These are phyloP conservation scores for Fusarium sp. DNA, from an alignment of 2,329 filamentous ascomycete genomes.

Conservation along the genomic window DNA sequence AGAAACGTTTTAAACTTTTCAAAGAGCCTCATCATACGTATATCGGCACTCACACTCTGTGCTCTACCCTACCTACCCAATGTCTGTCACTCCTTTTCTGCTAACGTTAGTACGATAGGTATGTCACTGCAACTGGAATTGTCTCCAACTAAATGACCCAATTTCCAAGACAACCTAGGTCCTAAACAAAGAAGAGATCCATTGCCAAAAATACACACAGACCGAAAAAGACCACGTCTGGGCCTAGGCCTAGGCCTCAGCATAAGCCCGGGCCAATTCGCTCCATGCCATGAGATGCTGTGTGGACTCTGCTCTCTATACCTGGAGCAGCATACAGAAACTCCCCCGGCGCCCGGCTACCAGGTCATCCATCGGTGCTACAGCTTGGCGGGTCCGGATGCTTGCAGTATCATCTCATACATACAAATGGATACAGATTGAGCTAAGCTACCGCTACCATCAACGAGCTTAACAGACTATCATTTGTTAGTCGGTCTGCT, in stretches of 20 bases:
- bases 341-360: not conserved
- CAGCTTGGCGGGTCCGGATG: not conserved
- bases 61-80: not conserved
- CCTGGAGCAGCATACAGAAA: not conserved
- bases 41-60: not conserved
- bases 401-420: not conserved
- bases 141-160: constrained; percentile 9
- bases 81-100: not conserved
- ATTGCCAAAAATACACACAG: constrained; percentile 38
- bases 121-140: not conserved
- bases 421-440: not conserved
- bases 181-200: not conserved
- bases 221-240: not conserved
- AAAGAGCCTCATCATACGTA: constrained; percentile 1
- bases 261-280: not conserved
- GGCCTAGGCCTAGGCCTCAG: not conserved
- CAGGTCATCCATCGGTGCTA: not conserved
- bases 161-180: constrained; percentile 13
- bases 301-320: not conserved
- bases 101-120: not conserved
- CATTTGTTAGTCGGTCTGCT: not conserved
- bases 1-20: not conserved
- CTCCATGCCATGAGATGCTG: not conserved
- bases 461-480: not conserved
- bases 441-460: not conserved